Base-by-base conservation (phyloP, 2,329 filamentous ascomycete genomes). In the Aurifilum marmelostoma region DNA sequence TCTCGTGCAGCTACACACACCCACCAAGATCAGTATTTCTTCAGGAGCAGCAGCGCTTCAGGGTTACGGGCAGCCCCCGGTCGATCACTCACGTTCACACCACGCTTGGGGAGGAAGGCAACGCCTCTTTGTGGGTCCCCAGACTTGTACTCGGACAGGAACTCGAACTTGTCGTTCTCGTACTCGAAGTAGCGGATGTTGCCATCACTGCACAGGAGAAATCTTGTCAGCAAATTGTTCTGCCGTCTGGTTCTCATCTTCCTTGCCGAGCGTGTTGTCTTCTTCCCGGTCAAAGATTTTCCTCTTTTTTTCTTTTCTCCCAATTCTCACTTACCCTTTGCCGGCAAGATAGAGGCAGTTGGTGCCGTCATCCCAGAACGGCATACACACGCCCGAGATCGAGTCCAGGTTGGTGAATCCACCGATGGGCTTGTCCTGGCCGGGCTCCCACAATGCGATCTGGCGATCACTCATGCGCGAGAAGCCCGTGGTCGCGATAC, bases 141-240 rank as follows among this genome's bases (percentile, higher is more conserved):
- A n/a, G 96, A 98, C 82, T 97, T 97, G 87, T 98, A 96, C 80
- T 98, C 95, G 72, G 94, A 97, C 67, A 99, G 84, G 81, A 92
- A 97, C 81, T 99, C 95, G 78, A 99, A 97, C 81, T 97, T 97
- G 85, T 98, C 95, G 82, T 98, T 97, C 78, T 97, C 92, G 77
- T 97, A 97, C 82, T 99, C 96, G 80, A 92, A 99, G 86, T 99
- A 99, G 73, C 96, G 94, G 77, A 99, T 99, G 82, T 99, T 99
- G 77, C 96, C 96, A 78, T 99, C 96, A 80, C 93, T 96, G 72
- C 21, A 11, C 24, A 37, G 34, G 12, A 9, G 21, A 43, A 47
- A n/a, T 7, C 16, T 1, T 34, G 65, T 74, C 54, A 72, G 73
- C 75, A 47, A 74, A 11, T 24, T 16, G 34, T 8, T n/a, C n/a